These are phyloP conservation scores for Fremontodendron californicum DNA, from an alignment of 345 rosid genomes.

Conservation along the genomic window DNA sequence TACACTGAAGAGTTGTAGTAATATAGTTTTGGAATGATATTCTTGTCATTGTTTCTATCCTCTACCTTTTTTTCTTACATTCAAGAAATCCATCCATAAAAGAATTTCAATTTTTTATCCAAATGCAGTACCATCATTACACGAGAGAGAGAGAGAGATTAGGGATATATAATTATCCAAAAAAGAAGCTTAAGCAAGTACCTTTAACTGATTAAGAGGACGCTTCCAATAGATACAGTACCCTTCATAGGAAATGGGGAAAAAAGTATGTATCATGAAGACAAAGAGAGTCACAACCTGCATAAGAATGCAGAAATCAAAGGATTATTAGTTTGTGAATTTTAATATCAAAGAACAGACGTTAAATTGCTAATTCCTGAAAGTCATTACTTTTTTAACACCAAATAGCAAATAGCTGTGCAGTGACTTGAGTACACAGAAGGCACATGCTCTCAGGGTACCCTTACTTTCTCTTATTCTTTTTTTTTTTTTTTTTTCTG, in stretches of 20 bases:
- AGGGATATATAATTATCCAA: slow-evolving; percentile 3
- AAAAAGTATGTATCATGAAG: slow-evolving; percentile 59
- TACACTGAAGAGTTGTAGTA: neutral
- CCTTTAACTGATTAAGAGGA: slow-evolving; percentile 64
- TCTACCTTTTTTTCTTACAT: neutral
- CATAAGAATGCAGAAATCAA: slow-evolving; percentile 23
- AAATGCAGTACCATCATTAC: neutral
- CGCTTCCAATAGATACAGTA: slow-evolving; percentile 52
- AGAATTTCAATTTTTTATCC: neutral
- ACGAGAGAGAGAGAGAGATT: neutral
- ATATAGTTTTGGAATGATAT: neutral
- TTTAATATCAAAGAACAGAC: neutral
- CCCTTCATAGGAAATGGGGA: slow-evolving; percentile 80
- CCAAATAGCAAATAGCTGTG: neutral
- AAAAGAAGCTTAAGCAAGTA: slow-evolving; percentile 22
- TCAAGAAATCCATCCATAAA: neutral
- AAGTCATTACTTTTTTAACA: neutral
- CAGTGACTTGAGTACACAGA: neutral
- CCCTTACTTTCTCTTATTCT: neutral
- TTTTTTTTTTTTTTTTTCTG: neutral
- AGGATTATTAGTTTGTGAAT: neutral
- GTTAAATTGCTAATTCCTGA: neutral
- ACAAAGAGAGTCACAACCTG: slow-evolving; percentile 60
- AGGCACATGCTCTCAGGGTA: neutral
- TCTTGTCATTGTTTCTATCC: neutral